Evolutionary conservation across 2,329 filamentous ascomycete genomes (phyloP).

Genomic region (Pseudopyricularia javanii): DNA sequence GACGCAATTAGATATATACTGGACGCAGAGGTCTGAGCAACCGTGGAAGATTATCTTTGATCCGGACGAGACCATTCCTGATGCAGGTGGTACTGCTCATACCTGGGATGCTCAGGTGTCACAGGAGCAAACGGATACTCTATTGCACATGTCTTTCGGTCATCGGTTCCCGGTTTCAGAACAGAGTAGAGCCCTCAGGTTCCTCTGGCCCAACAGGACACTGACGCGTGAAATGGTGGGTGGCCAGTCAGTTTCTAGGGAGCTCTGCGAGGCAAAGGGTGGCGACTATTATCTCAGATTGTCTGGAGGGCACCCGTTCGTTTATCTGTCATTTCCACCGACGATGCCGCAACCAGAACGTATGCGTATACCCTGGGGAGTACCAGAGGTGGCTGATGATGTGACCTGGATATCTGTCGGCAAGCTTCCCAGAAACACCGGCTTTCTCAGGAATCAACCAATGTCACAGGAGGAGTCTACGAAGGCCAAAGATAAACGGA

Average conservation of each 20-base stretch:
- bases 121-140: conserved; percentile 29
- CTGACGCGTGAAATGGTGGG: conserved; percentile 20
- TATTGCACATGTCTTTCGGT: conserved; percentile 33
- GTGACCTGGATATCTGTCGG: conserved; percentile 34
- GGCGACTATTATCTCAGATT: conserved; percentile 19
- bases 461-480: too few relatives aligned
- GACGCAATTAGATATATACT: conserved; percentile 24
- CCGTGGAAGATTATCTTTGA: conserved; percentile 24
- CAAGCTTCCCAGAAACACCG: conserved; percentile 40
- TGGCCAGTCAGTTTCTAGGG: conserved; percentile 12
- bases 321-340: conserved; percentile 26
- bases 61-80: conserved; percentile 6
- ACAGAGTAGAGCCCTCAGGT: conserved; percentile 28
- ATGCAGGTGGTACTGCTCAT: conserved; percentile 6
- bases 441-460: too few relatives aligned
- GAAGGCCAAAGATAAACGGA: too few relatives aligned
- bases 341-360: conserved; percentile 28
- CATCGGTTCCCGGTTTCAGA: conserved; percentile 30
- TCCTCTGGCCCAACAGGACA: conserved; percentile 16
- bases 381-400: conserved; percentile 22
- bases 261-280: conserved; percentile 8
- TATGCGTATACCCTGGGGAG: conserved; percentile 18
- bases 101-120: neutral
- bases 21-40: conserved; percentile 16
- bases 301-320: conserved; percentile 19